A percentile compares a stretch with the other conserved stretches of the same genome.
Conservation (phyloP, 2,329 filamentous ascomycete genomes). For the Amauroascus niger region DNA sequence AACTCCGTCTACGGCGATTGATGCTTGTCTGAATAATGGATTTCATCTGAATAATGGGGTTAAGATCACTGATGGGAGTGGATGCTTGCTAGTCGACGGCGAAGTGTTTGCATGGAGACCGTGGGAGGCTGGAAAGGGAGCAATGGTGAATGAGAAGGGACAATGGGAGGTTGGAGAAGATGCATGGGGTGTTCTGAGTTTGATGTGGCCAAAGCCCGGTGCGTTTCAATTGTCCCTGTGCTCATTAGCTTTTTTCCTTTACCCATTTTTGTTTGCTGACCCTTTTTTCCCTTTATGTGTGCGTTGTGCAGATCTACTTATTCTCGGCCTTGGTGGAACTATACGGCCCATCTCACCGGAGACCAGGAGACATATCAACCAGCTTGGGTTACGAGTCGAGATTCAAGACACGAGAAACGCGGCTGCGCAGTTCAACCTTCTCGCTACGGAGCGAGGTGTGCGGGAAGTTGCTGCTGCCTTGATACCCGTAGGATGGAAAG, state of each 20-base stretch:
- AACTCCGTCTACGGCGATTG: conserved; percentile 69
- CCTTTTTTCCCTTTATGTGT: neutral
- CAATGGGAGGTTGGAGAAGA: conserved; percentile 67
- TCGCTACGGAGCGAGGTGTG: conserved; percentile 87
- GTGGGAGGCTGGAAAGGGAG: conserved; percentile 50
- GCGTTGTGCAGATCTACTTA: conserved; percentile 58
- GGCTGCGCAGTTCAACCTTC: conserved; percentile 83
- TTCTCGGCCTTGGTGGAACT: conserved; percentile 72
- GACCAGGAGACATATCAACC: conserved; percentile 61
- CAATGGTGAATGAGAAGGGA: conserved; percentile 62
- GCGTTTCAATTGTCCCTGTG: conserved; percentile 32
- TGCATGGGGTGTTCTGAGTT: conserved; percentile 63
- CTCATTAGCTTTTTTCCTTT: conserved; percentile 4
- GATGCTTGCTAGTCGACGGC: conserved; percentile 69
- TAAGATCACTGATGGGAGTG: conserved; percentile 57
- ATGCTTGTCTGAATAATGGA: conserved; percentile 70
- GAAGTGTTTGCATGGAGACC: conserved; percentile 86
- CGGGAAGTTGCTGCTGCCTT: conserved; percentile 77
- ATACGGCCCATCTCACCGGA: conserved; percentile 68
- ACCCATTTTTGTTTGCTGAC: conserved; percentile 8
- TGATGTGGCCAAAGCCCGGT: conserved; percentile 87
- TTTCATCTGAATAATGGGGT: conserved; percentile 79
- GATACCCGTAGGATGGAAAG: conserved; percentile 48
- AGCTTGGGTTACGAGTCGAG: conserved; percentile 75
- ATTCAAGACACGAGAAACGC: conserved; percentile 89